These are phyloP conservation scores for Solanum sitiens DNA, from an alignment of 257 asterid genomes.

Conservation along the genomic window DNA sequence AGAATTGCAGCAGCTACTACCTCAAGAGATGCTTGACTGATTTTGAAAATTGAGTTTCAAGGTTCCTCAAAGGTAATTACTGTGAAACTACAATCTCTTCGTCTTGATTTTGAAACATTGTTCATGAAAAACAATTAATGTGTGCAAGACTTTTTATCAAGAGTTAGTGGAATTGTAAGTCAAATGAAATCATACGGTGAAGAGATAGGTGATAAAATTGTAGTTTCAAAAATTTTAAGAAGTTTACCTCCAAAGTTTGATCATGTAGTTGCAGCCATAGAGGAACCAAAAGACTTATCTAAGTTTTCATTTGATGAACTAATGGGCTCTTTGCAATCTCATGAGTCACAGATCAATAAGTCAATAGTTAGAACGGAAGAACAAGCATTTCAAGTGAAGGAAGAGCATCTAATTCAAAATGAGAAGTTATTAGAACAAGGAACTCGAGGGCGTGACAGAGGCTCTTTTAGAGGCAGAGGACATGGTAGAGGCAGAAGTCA, in stretches of 20 bases:
- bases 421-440: neutral
- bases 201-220: too few species aligned
- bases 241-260: too few species aligned
- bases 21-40: too few species aligned
- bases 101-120: too few species aligned
- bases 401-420: neutral
- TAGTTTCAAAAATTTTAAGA: neutral
- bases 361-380: neutral
- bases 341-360: neutral
- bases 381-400: constrained; percentile 1
- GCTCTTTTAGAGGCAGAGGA: neutral
- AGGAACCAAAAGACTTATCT: neutral
- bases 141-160: too few species aligned
- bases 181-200: too few species aligned
- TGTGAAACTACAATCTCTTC: too few species aligned
- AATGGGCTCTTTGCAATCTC: neutral
- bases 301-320: neutral
- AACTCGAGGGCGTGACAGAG: neutral
- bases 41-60: too few species aligned
- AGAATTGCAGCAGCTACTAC: too few species aligned
- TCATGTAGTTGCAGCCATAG: neutral
- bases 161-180: too few species aligned
- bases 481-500: neutral
- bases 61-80: too few species aligned
- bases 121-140: too few species aligned